Conservation (phyloP, 305 asterid species). For the Solanum hybrid region DNA sequence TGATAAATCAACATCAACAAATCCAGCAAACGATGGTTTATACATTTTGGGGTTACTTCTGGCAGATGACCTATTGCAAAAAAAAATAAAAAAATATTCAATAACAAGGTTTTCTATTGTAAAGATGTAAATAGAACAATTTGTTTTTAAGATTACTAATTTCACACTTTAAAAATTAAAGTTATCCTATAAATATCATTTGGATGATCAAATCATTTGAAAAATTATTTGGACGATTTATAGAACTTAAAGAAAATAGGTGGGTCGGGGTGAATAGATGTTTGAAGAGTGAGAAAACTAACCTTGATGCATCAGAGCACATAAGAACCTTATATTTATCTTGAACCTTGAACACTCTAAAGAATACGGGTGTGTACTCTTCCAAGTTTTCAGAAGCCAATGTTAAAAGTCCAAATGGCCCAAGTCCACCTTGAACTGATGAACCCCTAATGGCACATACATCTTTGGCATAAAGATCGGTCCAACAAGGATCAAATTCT, state of each 20-base stretch:
- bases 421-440: neutral
- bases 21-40: constrained; percentile 34
- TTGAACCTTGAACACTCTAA: neutral
- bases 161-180: neutral
- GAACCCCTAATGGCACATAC: neutral
- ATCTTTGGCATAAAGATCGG: neutral
- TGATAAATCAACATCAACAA: constrained; percentile 23
- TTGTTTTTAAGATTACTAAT: neutral
- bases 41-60: neutral
- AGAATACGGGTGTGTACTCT: neutral
- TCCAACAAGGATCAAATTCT: neutral
- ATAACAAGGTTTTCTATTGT: neutral
- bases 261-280: neutral
- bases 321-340: neutral
- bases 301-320: neutral
- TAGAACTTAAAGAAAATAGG: neutral
- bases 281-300: neutral
- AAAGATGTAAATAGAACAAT: neutral
- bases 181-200: neutral
- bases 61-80: constrained; percentile 17
- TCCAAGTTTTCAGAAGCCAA: neutral
- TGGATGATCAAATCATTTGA: neutral
- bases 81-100: neutral
- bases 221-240: neutral
- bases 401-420: neutral